Evolutionary conservation across 176 grass and related monocot genomes (phyloP), one percentile per base, ranked within the genome.

Genomic region (Triticum monococcum): DNA sequence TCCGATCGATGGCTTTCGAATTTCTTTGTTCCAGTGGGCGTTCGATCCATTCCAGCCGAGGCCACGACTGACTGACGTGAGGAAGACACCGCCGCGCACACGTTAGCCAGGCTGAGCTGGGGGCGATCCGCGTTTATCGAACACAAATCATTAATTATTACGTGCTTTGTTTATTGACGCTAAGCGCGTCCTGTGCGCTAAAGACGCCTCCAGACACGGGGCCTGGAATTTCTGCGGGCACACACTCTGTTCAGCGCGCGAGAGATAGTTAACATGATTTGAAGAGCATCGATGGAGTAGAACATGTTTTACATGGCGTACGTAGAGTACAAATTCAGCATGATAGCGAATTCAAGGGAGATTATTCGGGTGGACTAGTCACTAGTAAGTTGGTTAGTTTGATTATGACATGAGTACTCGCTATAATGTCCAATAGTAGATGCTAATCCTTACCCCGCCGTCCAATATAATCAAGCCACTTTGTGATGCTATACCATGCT

Each of bases 111-210:
- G 43, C 75, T 74, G 80, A 62, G 31, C 71, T 73, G 71, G 7
- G 24, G 32, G 24, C 17, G 54, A 25, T 74, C 35, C 22, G 6
- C n/a, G 25, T 88, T 76, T 64, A 81, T 28, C 43, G 72, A 75
- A 10, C 43, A 8, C 25, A 16, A 13, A 76, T 11, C 0, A 52
- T 46, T 46, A 18, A 31, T 76, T 52, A 52, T 52, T 52, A 64
- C 81, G 22, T 74, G 23, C 89, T 77, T 87, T 84, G 22, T 72
- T 91, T 69, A 84, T 84, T 52, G 14, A 68, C 45, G 81, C 35
- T 57, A 83, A 60, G 43, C 41, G 45, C 14, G 80, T 86, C 65
- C 43, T 74, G 48, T 25, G 72, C 84, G 64, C 79, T 40, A 41
- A 84, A 85, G 78, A 79, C 84, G 59, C 59, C 57, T 68, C 78